Conservation (phyloP, 192 early-diverging fungal genomes). For the Funneliformis mosseae region DNA sequence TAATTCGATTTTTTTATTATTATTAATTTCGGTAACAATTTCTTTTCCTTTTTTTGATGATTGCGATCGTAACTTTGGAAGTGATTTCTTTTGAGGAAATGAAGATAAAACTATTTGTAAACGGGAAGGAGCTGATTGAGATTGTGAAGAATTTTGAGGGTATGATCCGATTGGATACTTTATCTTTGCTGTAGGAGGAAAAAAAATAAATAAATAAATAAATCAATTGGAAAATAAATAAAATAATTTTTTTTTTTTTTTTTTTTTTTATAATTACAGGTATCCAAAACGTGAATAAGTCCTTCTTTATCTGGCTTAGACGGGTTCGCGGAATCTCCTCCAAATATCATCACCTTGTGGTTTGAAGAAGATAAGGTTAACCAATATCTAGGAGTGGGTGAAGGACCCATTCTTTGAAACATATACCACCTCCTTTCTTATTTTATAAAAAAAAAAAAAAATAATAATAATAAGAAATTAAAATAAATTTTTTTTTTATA, state of each 20-base stretch:
- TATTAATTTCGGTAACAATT: not conserved
- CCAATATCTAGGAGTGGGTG: slow-evolving; percentile 48
- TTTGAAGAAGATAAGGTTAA: slow-evolving; percentile 48
- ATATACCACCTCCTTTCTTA: slow-evolving; percentile 55
- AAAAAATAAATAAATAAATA: not conserved
- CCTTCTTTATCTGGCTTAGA: slow-evolving; percentile 48
- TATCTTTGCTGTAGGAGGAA: not conserved
- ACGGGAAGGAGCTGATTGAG: not conserved
- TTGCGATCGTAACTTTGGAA: not conserved
- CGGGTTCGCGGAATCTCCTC: slow-evolving; percentile 51
- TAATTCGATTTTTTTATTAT: not conserved
- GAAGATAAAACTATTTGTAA: not conserved
- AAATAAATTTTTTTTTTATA: too few species aligned
- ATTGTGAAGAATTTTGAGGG: not conserved
- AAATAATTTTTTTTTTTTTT: not conserved
- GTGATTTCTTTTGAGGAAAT: not conserved
- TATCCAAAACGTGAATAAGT: slow-evolving; percentile 50
- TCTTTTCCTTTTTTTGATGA: not conserved
- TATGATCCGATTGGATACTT: not conserved
- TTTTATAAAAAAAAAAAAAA: not conserved
- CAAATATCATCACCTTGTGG: slow-evolving; percentile 54
- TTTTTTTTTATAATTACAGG: slow-evolving; percentile 41
- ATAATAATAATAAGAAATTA: not conserved
- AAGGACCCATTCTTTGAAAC: slow-evolving; percentile 50
- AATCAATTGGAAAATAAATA: too few species aligned